These are phyloP conservation scores for Euptelea pleiosperma DNA, from an alignment of 164 flowering plant genomes.

Conservation along the genomic window DNA sequence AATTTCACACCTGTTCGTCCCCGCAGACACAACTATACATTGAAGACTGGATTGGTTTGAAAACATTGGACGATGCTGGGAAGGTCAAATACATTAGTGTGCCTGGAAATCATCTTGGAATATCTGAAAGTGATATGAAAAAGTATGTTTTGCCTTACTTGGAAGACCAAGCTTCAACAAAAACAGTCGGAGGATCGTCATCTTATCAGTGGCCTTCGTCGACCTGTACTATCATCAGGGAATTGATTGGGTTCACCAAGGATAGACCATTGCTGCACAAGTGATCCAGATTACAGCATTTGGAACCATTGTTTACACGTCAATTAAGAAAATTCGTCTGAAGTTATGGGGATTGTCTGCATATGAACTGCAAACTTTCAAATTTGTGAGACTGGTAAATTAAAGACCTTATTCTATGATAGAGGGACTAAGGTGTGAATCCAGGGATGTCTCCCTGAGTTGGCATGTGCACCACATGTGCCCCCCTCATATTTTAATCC, in stretches of 20 bases:
- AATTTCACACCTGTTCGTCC: not conserved
- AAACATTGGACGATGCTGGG: constrained; percentile 68
- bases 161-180: constrained; percentile 16
- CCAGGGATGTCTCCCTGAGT: too few relatives aligned
- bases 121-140: constrained; percentile 53
- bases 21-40: constrained; percentile 71
- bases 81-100: constrained; percentile 61
- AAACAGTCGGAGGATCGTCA: constrained; percentile 14
- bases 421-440: too few relatives aligned
- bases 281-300: not conserved
- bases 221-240: constrained; percentile 22
- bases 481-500: too few relatives aligned
- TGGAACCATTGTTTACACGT: too few relatives aligned
- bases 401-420: too few relatives aligned
- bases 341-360: too few relatives aligned
- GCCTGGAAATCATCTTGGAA: constrained; percentile 67
- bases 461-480: too few relatives aligned
- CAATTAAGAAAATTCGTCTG: too few relatives aligned
- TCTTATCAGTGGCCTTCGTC: constrained; percentile 23
- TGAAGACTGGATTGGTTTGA: constrained; percentile 91
- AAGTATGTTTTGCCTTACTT: constrained; percentile 67
- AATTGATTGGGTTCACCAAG: constrained; percentile 20
- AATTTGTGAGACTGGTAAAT: too few relatives aligned
- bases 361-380: too few relatives aligned
- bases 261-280: constrained; percentile 8